Evolutionary conservation across 768 basidiomycete species (phyloP).

Genomic region (Phlegmacium glaucopus): DNA sequence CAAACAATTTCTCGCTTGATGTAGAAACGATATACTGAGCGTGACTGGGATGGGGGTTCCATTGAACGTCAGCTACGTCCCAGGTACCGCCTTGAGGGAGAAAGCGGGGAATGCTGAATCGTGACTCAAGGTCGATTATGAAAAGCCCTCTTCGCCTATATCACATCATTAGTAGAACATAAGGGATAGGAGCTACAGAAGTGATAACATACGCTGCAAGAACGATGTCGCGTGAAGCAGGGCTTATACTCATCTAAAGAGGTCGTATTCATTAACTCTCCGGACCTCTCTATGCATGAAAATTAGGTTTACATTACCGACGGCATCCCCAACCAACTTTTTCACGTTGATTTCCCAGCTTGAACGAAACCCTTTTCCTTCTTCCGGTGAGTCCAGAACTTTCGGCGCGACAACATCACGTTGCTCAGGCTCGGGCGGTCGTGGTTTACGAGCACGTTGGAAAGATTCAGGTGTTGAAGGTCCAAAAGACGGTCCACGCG

Average conservation of each 20-base stretch:
- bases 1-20: conserved; percentile 83
- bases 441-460: conserved; percentile 14
- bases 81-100: conserved; percentile 95
- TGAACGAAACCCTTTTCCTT: conserved; percentile 54
- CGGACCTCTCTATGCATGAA: neutral
- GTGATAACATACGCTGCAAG: conserved; percentile 69
- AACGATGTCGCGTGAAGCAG: conserved; percentile 83
- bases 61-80: conserved; percentile 92
- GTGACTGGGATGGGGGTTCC: conserved; percentile 80
- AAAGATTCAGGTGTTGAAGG: conserved; percentile 14
- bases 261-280: conserved; percentile 2
- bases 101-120: conserved; percentile 85
- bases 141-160: conserved; percentile 82
- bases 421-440: conserved; percentile 10
- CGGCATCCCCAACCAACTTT: conserved; percentile 73
- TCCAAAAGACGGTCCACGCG: conserved; percentile 15
- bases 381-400: conserved; percentile 40
- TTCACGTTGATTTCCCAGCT: conserved; percentile 79
- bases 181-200: neutral
- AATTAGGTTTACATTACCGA: conserved; percentile 64
- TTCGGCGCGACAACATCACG: conserved; percentile 5
- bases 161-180: neutral
- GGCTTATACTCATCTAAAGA: conserved; percentile 85
- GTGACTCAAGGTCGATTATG: conserved; percentile 90
- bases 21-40: conserved; percentile 86